Conservation (phyloP, 179 eudicot genomes). For the Spergularia azorica region DNA sequence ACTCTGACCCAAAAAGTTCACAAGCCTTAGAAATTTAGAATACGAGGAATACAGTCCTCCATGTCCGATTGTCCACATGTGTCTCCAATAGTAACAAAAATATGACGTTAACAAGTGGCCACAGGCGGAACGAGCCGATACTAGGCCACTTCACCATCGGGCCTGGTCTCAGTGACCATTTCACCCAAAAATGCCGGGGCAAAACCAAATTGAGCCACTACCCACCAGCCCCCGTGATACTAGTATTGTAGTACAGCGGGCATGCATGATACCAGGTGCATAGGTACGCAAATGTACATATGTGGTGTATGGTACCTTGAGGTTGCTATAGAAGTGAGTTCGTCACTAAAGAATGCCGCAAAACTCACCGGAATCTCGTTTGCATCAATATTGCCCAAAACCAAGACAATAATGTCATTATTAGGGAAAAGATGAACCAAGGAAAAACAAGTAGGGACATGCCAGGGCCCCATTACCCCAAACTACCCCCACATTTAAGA, state of each 20-base stretch:
- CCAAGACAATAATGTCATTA: too few relatives aligned
- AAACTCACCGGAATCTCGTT: too few relatives aligned
- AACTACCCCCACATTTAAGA: background rate
- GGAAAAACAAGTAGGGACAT: too few relatives aligned
- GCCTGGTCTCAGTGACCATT: too few relatives aligned
- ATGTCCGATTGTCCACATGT: background rate
- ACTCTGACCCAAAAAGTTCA: background rate
- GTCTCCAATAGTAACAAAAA: conserved; percentile 9
- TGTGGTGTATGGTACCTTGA: background rate
- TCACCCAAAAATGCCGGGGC: too few relatives aligned
- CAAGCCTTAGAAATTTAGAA: background rate
- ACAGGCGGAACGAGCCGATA: too few relatives aligned
- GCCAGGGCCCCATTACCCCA: background rate
- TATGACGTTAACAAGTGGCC: background rate
- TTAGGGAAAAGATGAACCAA: too few relatives aligned
- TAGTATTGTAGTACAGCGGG: background rate
- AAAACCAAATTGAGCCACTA: too few relatives aligned
- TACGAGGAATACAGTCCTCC: conserved; percentile 10
- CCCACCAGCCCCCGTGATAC: background rate
- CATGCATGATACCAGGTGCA: background rate
- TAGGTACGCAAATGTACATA: conserved; percentile 7
- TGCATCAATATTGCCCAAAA: too few relatives aligned
- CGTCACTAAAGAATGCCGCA: too few relatives aligned
- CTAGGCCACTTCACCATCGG: too few relatives aligned
- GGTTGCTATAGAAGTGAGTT: too few relatives aligned